Conservation (phyloP, 345 rosid species). For the Dipteronia dyeriana region DNA sequence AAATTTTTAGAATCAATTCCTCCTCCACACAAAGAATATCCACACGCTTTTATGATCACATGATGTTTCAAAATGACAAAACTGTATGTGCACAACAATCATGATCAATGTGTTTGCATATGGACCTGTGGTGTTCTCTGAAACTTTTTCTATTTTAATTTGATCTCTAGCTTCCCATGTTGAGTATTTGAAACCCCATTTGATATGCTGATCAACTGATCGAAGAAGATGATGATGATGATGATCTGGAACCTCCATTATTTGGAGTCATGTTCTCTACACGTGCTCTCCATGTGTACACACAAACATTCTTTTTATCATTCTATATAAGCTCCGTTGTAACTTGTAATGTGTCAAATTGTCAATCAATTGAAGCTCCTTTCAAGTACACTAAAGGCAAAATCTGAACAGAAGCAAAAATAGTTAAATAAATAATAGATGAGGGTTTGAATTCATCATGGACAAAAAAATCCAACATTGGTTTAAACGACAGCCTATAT, state of each 20-base stretch:
- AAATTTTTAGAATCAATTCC: not conserved
- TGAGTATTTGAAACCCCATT: not conserved
- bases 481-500: no score
- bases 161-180: not conserved
- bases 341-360: not conserved
- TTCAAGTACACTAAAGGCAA: not conserved
- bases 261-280: slow-evolving; percentile 19
- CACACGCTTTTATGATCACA: not conserved
- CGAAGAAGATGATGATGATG: not conserved
- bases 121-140: not conserved
- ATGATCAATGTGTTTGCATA: not conserved
- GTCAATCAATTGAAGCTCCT: not conserved
- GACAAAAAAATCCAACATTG: no score
- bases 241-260: slow-evolving; percentile 19
- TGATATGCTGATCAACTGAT: not conserved
- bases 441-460: not conserved
- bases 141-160: no score
- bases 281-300: slow-evolving; percentile 21
- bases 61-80: not conserved
- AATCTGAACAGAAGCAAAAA: not conserved
- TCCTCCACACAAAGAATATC: no score
- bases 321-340: not conserved
- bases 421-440: not conserved
- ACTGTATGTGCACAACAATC: no score
- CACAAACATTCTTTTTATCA: slow-evolving; percentile 3